phyloP scores from a whole-genome alignment of 192 early-diverging fungal species.

The Entomortierella chlamydospora region DNA sequence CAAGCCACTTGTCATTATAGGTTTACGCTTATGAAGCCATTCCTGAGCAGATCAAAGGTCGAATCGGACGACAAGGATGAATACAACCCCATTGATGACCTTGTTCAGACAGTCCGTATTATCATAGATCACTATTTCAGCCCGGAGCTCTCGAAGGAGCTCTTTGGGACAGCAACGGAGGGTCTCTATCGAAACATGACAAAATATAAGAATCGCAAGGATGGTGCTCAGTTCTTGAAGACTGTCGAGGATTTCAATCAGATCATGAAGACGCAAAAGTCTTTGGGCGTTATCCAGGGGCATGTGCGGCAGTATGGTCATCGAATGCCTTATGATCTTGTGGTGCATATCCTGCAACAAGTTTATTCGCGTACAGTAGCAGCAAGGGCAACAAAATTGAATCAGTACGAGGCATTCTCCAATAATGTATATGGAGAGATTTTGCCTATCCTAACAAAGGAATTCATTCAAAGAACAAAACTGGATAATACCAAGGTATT shows the following conservation, averaged over 20 bases:
- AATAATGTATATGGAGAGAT: slow-evolving; percentile 99
- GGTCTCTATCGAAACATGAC: slow-evolving; percentile 83
- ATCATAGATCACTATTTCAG: slow-evolving; percentile 76
- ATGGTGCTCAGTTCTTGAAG: slow-evolving; percentile 71
- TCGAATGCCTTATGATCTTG: slow-evolving; percentile 71
- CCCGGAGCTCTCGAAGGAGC: slow-evolving; percentile 49
- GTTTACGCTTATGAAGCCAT: slow-evolving; percentile 60
- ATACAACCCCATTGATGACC: slow-evolving; percentile 87
- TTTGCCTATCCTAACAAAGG: slow-evolving; percentile 81
- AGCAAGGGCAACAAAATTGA: slow-evolving; percentile 30
- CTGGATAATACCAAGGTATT: slow-evolving; percentile 79
- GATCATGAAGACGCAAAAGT: slow-evolving; percentile 61
- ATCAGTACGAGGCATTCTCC: slow-evolving; percentile 55
- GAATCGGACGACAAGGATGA: slow-evolving; percentile 72
- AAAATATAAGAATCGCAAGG: slow-evolving; percentile 79
- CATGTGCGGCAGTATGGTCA: slow-evolving; percentile 43
- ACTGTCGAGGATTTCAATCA: slow-evolving; percentile 81
- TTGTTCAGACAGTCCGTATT: slow-evolving; percentile 73
- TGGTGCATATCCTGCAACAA: slow-evolving; percentile 89
- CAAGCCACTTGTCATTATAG: slow-evolving; percentile 9
- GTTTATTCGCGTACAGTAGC: slow-evolving; percentile 90
- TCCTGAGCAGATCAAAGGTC: slow-evolving; percentile 52
- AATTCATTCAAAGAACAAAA: slow-evolving; percentile 80
- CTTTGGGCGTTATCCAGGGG: slow-evolving; percentile 36
- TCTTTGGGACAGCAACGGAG: slow-evolving; percentile 71